Base-by-base conservation (phyloP, 352 stramenopile genomes). In the Phytopythium oedochilum region DNA sequence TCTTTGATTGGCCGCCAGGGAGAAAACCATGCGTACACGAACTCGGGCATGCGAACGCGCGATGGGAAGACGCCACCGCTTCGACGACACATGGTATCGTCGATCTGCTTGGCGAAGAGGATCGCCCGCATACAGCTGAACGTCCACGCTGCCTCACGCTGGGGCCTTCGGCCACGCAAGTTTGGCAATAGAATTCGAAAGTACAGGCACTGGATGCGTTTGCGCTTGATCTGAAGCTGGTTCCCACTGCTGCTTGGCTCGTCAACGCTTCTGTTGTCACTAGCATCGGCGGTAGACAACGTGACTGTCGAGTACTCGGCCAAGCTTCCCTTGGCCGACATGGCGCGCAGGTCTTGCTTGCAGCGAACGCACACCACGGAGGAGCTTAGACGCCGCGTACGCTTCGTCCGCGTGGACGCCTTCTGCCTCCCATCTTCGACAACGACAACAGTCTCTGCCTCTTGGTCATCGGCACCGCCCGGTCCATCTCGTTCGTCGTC, bases 21-120 rank as follows among this genome's bases (percentile, higher is more conserved):
- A 17, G 86, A 74, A 57, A 97, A 98, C 89, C 88, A 98, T 0
- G 88, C 68, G 46, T 97, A 98, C 2, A 96, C 86, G 62, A 96
- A 97, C 65, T 98, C 89, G 2, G 92, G 90, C 73, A 98, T 97
- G 11, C 87, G 79, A n/a, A 94, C 71, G 1, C 83, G 74, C 2
- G 84, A 31, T 2, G 77, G 68, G 36, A 87, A 75, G 3, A 68
- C 40, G 0, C 79, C 71, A 0, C 60, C 71, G 8, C 62, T 74
- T n/a, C 69, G 66, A 32, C 73, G 73, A 46, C 73, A 84, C 73
- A 91, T 88, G 7, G 68, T 59, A 35, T 96, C 87, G 31, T 96
- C 88, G 11, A 87, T 65, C 50, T 88, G 73, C 55, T 98, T 97
- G 29, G 87, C 83, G 42, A 91, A 83, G 18, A 98, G 40, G 40